These are phyloP conservation scores for Colletotrichum eremochloae DNA, from an alignment of 2,329 filamentous ascomycete species.

Conservation along the genomic window DNA sequence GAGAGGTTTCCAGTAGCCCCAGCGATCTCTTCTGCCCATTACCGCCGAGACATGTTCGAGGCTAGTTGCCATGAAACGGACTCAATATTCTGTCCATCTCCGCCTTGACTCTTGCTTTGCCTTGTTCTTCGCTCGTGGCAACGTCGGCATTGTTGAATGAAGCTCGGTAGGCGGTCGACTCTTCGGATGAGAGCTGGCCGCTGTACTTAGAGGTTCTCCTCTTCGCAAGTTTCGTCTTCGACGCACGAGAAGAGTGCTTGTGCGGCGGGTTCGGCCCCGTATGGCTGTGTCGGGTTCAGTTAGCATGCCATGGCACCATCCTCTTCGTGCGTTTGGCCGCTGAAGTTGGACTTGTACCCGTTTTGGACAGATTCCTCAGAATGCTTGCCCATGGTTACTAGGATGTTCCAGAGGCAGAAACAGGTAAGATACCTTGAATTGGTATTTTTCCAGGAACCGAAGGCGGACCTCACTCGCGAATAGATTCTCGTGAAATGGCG, in stretches of 20 bases:
- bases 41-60: not conserved
- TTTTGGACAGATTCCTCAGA: conserved; percentile 3
- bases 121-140: not conserved
- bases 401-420: not conserved
- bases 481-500: not conserved
- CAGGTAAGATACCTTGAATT: not conserved
- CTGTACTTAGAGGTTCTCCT: not conserved
- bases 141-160: not conserved
- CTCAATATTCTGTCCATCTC: not conserved
- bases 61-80: not conserved
- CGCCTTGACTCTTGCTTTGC: not conserved
- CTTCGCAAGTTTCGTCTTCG: accelerated
- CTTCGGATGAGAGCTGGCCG: not conserved
- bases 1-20: not conserved
- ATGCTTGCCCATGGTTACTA: not conserved
- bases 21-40: not conserved
- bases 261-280: not conserved
- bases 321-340: not conserved
- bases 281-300: not conserved
- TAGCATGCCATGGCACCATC: not conserved
- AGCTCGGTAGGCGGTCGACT: conserved; percentile 11
- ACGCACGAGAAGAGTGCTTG: not conserved
- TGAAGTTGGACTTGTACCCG: no score
- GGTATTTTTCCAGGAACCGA: no score
- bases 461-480: no score